Evolutionary conservation across 108 stramenopile genomes (phyloP), one percentile per base, ranked within the genome.

Genomic region (Hondaea fermentalgiana): DNA sequence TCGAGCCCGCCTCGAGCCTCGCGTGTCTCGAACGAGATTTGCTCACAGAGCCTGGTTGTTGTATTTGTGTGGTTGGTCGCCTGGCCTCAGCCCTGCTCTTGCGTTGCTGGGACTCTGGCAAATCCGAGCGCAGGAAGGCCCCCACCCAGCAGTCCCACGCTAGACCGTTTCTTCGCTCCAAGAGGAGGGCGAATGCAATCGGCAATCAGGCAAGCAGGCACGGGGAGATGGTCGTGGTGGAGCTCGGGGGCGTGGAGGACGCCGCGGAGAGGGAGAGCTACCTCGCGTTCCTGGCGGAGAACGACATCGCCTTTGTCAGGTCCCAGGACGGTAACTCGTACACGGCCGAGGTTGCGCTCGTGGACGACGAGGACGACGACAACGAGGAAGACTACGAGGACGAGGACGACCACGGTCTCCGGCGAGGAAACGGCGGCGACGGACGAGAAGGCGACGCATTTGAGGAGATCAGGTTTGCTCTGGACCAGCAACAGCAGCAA

Each of bases 141-240:
- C 35, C 35, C 35, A 35, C 35, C 35, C 35, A 35, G 35, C 35
- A 35, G 35, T 35, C 35, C 35, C 35, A 35, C 35, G 35, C 35
- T 35, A 35, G 35, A 35, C 19, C 59, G 19, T 59, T 23, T 59
- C 59, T n/a, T n/a, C n/a, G 21, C 2, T 1, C 59, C 1, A 19
- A 59, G 19, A 59, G 19, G 19, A 59, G 2, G 19, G 21, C 21
- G n/a, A n/a, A 23, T 59, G 21, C 59, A 59, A 59, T 59, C 59
- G 2, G n/a, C n/a, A 59, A 59, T 59, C 59, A 59, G n/a, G 21
- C 59, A 59, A 2, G n/a, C 59, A 23, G n/a, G 59, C n/a, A n/a
- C 59, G n/a, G 21, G n/a, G n/a, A 23, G 64, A 83, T 83, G 76
- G 76, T 83, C 51, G 45, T 83, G 51, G 76, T 83, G 76, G 76